Evolutionary conservation across 2,329 filamentous ascomycete species (phyloP).

Genomic region (Lomentospora prolificans): DNA sequence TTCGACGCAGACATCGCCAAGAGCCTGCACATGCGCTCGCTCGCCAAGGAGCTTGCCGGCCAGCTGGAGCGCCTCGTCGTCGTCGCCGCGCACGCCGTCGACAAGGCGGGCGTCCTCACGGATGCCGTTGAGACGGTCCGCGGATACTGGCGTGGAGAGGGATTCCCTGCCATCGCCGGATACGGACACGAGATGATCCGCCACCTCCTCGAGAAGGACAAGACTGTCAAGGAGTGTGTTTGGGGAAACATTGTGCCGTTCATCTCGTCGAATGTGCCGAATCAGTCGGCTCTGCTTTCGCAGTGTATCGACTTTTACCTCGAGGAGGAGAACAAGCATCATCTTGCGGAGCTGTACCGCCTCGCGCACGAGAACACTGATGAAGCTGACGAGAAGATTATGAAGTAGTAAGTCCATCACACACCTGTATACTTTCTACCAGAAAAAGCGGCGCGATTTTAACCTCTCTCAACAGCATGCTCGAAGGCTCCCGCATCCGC

Average conservation of each 20-base stretch:
- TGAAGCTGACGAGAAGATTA: conserved; percentile 37
- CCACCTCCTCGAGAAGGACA: conserved; percentile 41
- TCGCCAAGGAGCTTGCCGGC: conserved; percentile 37
- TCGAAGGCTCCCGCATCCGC: conserved; percentile 45
- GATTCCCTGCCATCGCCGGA: conserved; percentile 33
- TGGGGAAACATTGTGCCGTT: conserved; percentile 48
- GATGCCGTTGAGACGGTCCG: conserved; percentile 36
- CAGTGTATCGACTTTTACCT: conserved; percentile 53
- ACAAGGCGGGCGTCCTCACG: conserved; percentile 35
- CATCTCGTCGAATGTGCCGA: conserved; percentile 45
- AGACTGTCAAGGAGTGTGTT: conserved; percentile 43
- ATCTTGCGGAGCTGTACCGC: conserved; percentile 41
- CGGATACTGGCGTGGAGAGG: conserved; percentile 23
- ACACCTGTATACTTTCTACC: not conserved
- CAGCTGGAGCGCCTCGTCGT: conserved; percentile 43
- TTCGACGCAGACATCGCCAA: conserved; percentile 47
- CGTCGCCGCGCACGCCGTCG: conserved; percentile 37
- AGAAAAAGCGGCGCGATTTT: too few relatives aligned
- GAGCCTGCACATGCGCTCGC: conserved; percentile 43
- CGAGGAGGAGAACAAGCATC: conserved; percentile 32
- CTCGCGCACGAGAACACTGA: conserved; percentile 37
- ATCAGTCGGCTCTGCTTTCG: conserved; percentile 47
- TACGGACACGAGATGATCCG: conserved; percentile 50
- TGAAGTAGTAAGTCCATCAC: conserved; percentile 20
- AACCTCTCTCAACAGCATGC: conserved; percentile 26